Evolutionary conservation across 2,329 filamentous ascomycete species (phyloP).

Genomic region (Cytospora leucostoma): DNA sequence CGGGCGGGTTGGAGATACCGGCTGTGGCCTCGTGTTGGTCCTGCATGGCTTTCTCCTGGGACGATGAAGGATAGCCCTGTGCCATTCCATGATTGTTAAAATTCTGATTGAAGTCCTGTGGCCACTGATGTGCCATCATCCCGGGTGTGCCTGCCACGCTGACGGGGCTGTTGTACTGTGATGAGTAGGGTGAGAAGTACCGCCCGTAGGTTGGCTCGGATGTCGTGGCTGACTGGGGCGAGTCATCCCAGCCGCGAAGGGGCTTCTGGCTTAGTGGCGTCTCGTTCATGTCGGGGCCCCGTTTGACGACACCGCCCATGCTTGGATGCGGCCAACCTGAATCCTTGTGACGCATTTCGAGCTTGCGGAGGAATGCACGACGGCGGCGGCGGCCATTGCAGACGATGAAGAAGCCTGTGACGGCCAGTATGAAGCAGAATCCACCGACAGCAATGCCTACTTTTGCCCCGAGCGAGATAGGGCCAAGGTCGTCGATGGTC

Average conservation of each 20-base stretch:
- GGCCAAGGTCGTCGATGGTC: constrained; percentile 44
- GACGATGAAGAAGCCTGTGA: constrained; percentile 55
- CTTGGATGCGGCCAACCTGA: constrained; percentile 47
- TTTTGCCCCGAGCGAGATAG: constrained; percentile 55
- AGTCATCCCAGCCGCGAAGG: constrained; percentile 56
- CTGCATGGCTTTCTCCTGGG: constrained; percentile 29
- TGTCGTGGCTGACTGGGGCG: constrained; percentile 47
- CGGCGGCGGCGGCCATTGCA: constrained; percentile 58
- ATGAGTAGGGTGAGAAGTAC: constrained; percentile 62
- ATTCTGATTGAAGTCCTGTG: constrained; percentile 29
- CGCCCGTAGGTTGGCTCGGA: constrained; percentile 35
- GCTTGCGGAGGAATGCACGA: constrained; percentile 50
- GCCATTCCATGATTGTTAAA: too few relatives aligned
- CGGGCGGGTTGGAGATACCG: constrained; percentile 22
- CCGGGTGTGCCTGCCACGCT: constrained; percentile 43
- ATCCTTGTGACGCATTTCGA: constrained; percentile 43
- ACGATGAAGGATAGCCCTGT: constrained; percentile 34
- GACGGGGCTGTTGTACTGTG: constrained; percentile 60
- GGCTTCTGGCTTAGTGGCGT: constrained; percentile 58
- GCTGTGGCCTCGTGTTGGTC: constrained; percentile 19
- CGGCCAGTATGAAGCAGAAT: constrained; percentile 48
- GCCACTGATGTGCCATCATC: constrained; percentile 40
- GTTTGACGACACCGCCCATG: constrained; percentile 29
- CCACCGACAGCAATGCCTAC: constrained; percentile 60
- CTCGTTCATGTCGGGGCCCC: constrained; percentile 47